Evolutionary conservation across 2,329 filamentous ascomycete species (phyloP), one percentile per base, ranked within the genome.

Genomic region (Stachybotrys chlorohalonatus): DNA sequence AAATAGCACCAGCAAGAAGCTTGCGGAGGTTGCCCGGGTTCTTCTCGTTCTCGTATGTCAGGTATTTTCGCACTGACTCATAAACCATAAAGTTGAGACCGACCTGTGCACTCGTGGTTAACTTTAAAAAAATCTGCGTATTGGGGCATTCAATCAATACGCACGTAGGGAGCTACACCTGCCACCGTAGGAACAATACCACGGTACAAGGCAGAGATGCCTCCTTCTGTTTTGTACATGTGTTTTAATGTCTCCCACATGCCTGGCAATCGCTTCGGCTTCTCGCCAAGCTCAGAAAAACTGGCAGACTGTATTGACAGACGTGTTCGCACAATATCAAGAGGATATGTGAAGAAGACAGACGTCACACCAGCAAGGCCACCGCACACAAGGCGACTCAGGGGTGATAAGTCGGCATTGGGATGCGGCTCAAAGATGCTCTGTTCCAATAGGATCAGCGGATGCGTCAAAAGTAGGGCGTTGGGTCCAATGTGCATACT

Each of bases 31-130:
- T 82, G 57, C 78, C 84, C 0, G 94, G 94, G 61, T 95, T 90
- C 66, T 88, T 82, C 59, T 96, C 86, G 49, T 94, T 94, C 52
- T 95, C 90, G 1, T 86, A 87, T 0, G 94, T 99, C 61, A 99
- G 79, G 62, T 87, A 86, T 64, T 85, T 84, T 57, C 94, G 85
- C 56, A 92, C 86, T 51, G 87, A 87, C 71, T 99, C 94, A 72
- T 99, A 99, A 6, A 90, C 90, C 91, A 97, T 97, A 71, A 99
- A 99, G 70, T 99, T 99, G 54, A 99, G 78, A 46, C 94, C 94
- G 58, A 99, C 88, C 86, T 91, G 62, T 53, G 31, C 39, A 31
- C 5, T 15, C 24, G 16, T 47, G 46, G n/a, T 24, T 16, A 16
- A 16, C 17, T 11, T 47, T 2, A 8, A n/a, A 47, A n/a, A 13